These are phyloP conservation scores for Coccomyxa sp. DNA, from an alignment of 139 green algal species.

Conservation along the genomic window DNA sequence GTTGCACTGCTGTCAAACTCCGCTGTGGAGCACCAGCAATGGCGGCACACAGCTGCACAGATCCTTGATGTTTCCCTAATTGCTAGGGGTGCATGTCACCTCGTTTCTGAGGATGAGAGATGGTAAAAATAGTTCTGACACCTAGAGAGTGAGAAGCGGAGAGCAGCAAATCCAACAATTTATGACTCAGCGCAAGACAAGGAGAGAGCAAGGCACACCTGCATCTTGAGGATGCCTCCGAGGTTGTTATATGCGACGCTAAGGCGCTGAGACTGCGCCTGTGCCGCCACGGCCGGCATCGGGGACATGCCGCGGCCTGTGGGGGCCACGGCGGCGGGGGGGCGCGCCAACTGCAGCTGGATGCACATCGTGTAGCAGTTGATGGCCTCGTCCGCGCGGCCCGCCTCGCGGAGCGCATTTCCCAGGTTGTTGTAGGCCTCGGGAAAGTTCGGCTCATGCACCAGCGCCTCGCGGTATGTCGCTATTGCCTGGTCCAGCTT, in stretches of 20 bases:
- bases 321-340: background rate
- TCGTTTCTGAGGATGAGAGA: too few relatives aligned
- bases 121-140: too few relatives aligned
- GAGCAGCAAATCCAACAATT: too few relatives aligned
- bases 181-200: too few relatives aligned
- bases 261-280: conserved; percentile 56
- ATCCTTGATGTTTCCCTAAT: too few relatives aligned
- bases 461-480: conserved; percentile 62
- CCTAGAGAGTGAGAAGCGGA: too few relatives aligned
- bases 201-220: background rate
- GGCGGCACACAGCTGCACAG: too few relatives aligned
- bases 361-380: conserved; percentile 75
- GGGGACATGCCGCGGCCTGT: background rate
- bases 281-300: conserved; percentile 3
- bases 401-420: conserved; percentile 67
- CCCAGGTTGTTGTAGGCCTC: conserved; percentile 86
- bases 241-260: conserved; percentile 82
- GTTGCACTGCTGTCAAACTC: too few relatives aligned
- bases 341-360: conserved; percentile 51
- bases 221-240: conserved; percentile 60
- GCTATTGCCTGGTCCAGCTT: conserved; percentile 61
- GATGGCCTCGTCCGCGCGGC: conserved; percentile 60
- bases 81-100: too few relatives aligned
- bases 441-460: conserved; percentile 62
- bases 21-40: too few relatives aligned